A percentile compares a stretch with the other conserved stretches of the same genome.
Evolutionary conservation across 176 grass and related monocot species (phyloP).

Genomic region (Lolium rigidum): DNA sequence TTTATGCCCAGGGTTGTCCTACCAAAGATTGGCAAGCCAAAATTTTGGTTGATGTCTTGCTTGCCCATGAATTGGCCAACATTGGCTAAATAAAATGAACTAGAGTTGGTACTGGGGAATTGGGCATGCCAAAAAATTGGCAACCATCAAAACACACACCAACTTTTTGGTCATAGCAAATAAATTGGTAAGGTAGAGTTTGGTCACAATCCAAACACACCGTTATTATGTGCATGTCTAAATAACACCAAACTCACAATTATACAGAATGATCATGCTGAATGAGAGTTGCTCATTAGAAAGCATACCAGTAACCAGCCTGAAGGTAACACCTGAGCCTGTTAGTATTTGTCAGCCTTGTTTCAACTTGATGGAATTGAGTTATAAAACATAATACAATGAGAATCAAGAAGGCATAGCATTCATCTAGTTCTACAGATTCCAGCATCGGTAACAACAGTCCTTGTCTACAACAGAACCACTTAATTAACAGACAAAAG

Average conservation of each 20-base stretch:
- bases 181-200: too few species aligned
- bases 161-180: too few species aligned
- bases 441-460: conserved; percentile 25
- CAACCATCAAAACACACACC: too few species aligned
- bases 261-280: conserved; percentile 19
- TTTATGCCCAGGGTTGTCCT: too few species aligned
- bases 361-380: conserved; percentile 40
- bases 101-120: too few species aligned
- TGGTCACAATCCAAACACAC: too few species aligned
- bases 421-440: conserved; percentile 38
- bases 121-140: too few species aligned
- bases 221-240: conserved; percentile 17
- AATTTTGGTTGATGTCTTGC: too few species aligned
- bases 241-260: conserved; percentile 38
- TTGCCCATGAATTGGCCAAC: too few species aligned
- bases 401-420: conserved; percentile 11
- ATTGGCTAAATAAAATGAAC: too few species aligned
- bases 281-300: conserved; percentile 37
- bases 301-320: conserved; percentile 31
- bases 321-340: conserved; percentile 21
- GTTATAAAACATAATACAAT: conserved; percentile 43
- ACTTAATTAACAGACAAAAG: conserved; percentile 36
- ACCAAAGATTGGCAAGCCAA: too few species aligned
- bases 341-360: conserved; percentile 33
- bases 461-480: conserved; percentile 32